phyloP scores from a whole-genome alignment of 345 rosid species.

The Capsella bursapastoris region DNA sequence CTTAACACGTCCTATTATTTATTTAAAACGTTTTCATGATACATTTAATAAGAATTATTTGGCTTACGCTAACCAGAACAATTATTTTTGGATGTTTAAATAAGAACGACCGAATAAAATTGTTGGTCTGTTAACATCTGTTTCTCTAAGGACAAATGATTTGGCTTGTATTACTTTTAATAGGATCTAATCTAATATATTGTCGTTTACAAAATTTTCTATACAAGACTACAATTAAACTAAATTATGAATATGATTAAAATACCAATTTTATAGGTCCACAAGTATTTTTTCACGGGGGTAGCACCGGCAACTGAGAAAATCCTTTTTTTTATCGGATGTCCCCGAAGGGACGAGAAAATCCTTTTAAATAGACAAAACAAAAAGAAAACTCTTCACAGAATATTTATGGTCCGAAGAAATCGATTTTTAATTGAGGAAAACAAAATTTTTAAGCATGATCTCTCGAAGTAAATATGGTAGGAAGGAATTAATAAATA shows the following conservation, averaged over 20 bases:
- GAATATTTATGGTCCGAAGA: constrained; percentile 24
- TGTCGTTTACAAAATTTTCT: constrained; percentile 7
- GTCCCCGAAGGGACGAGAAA: too few species aligned
- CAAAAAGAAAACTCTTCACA: constrained; percentile 42
- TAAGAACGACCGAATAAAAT: constrained; percentile 4
- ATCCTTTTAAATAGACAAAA: constrained; percentile 25
- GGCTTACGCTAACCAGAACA: constrained; percentile 31
- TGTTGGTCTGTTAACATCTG: constrained; percentile 31
- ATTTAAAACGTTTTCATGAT: constrained; percentile 16
- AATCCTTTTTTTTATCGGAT: neutral
- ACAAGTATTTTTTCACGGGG: constrained; percentile 34
- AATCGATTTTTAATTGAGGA: constrained; percentile 22
- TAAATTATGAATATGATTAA: neutral
- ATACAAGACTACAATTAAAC: neutral
- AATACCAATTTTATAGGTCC: constrained; percentile 22
- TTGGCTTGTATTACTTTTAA: constrained; percentile 25
- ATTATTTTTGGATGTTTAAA: neutral
- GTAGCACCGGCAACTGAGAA: constrained; percentile 29
- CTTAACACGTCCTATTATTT: neutral
- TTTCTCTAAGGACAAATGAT: constrained; percentile 28
- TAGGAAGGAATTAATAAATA: neutral
- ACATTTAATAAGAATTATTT: constrained; percentile 13
- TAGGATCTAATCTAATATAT: constrained; percentile 21
- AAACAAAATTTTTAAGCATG: constrained; percentile 10
- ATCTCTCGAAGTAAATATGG: neutral